Base-by-base conservation (phyloP, 192 early-diverging fungal species). In the Backusella sp. region DNA sequence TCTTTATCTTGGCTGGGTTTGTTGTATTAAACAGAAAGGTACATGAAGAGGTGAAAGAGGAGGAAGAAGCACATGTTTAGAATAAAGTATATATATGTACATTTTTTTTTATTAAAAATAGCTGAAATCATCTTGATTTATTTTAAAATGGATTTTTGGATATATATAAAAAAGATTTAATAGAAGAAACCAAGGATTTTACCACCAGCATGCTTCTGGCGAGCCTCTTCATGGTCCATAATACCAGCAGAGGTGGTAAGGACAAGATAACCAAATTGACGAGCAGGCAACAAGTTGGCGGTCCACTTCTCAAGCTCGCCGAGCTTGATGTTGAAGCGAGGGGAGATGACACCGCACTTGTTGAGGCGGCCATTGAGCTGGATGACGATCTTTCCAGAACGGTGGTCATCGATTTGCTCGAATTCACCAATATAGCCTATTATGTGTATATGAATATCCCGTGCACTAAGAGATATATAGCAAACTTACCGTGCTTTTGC, bases 261-360 rank as follows among this genome's bases (percentile, higher is more conserved):
- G 83, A 93, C 93, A 66, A 99, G 89, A 89, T 88, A 96, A 84
- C 98, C 96, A 88, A 99, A 98, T 86, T 98, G 98, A 92, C 98
- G 96, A 71, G 98, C 96, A 77, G 96, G 98, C 76, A 99, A 90
- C 80, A 99, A 91, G 89, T 97, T 94, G 88, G 92, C 90, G 82
- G 96, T 92, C 96, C 95, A 98, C 88, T 94, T 96, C 89, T 99
- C 98, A 77, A 99, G 88, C 78, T 97, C 94, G 78, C 88, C 84
- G 76, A 96, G 86, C 91, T 96, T 94, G 87, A 99, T 91, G 87
- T 97, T 95, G 92, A 98, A 99, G 80, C 98, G 95, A 79, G 98
- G 96, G 44, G 95, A 97, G 87, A 98, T 98, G 84, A 97, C 97
- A 88, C 96, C 96, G 87, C 95, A 97, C 92, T 99, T 99, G 95